phyloP scores from a whole-genome alignment of 2,329 filamentous ascomycete species.

The Knoxdaviesia capensis region DNA sequence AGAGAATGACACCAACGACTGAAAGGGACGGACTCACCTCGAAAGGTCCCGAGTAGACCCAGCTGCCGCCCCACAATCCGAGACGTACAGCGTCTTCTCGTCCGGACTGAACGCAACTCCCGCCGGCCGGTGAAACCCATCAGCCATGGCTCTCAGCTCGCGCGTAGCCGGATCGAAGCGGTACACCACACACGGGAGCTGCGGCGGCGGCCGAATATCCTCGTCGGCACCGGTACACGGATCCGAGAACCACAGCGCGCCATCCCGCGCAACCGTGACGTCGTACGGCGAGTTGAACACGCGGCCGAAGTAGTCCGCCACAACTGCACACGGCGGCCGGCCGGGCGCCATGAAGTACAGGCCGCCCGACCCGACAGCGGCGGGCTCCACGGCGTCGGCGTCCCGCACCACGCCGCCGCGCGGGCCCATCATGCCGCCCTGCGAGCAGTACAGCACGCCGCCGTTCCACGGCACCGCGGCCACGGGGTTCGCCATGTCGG shows the following conservation, averaged over 20 bases:
- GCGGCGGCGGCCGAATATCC: slow-evolving; percentile 20
- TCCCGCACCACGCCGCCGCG: slow-evolving; percentile 3
- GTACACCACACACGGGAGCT: slow-evolving; percentile 26
- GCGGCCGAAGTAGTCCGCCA: slow-evolving; percentile 20
- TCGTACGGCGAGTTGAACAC: slow-evolving; percentile 29
- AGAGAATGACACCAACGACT: too few species aligned
- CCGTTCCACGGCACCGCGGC: slow-evolving; percentile 19
- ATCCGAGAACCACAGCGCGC: slow-evolving; percentile 29
- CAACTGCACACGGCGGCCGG: slow-evolving; percentile 12
- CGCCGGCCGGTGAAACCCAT: slow-evolving; percentile 25
- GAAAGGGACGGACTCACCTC: too few species aligned
- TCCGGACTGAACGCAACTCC: slow-evolving; percentile 25
- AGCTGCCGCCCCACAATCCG: slow-evolving; percentile 10
- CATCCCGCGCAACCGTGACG: slow-evolving; percentile 20
- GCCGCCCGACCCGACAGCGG: slow-evolving; percentile 7
- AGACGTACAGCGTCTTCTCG: slow-evolving; percentile 22
- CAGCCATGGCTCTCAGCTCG: slow-evolving; percentile 21
- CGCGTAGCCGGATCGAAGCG: slow-evolving; percentile 19
- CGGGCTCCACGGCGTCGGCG: background rate
- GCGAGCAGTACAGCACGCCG: slow-evolving; percentile 20
- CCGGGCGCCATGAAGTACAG: slow-evolving; percentile 13
- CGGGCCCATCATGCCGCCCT: slow-evolving; percentile 11
- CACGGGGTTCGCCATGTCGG: slow-evolving; percentile 22
- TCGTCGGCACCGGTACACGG: slow-evolving; percentile 26
- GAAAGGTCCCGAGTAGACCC: too few species aligned